Evolutionary conservation across 306 rosid genomes (phyloP), one percentile per base, ranked within the genome.

Genomic region (Trifolium repens): DNA sequence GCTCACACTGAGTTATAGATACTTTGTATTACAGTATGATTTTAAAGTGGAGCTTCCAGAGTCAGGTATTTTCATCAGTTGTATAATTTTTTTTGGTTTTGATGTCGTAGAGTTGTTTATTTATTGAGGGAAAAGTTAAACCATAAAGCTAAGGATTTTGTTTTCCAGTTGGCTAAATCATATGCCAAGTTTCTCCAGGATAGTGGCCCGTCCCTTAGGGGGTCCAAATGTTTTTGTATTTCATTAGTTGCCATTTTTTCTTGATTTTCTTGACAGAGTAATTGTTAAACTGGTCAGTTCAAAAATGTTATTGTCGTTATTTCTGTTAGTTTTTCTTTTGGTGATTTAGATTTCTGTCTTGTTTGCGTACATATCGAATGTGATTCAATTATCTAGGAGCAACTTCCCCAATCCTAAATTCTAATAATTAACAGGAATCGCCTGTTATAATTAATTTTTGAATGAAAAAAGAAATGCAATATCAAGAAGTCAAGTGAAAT

Each of bases 121-220:
- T 85, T 90, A 75, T 79, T 79, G 89, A 81, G 94, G 88, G 81
- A 82, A 78, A 84, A 73, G 85, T 76, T 35, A 67, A 73, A 85
- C 88, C 92, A 82, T 83, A 76, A 88, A 87, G 86, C 87, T 84
- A 78, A 78, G 91, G 91, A 89, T 85, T 90, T 94, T 90, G 91
- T 79, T 86, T 83, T 82, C 80, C 63, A 71, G 61, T 68, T 80
- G 91, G 88, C 85, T 78, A 26, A 50, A 78, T 83, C 78, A 58
- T 40, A 73, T 79, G 93, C 84, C 86, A 79, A 52, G 32, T 53
- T 71, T 53, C 80, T 80, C 78, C 50, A 72, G 73, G 73, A 82
- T 83, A 86, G 85, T 80, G 83, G 73, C 86, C 91, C 87, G 32
- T 74, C 85, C 85, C 63, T 72, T 40, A 43, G 66, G 84, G 88